Evolutionary conservation across 768 basidiomycete species (phyloP), one percentile per base, ranked within the genome.

Genomic region (Tricholoma matsutake): DNA sequence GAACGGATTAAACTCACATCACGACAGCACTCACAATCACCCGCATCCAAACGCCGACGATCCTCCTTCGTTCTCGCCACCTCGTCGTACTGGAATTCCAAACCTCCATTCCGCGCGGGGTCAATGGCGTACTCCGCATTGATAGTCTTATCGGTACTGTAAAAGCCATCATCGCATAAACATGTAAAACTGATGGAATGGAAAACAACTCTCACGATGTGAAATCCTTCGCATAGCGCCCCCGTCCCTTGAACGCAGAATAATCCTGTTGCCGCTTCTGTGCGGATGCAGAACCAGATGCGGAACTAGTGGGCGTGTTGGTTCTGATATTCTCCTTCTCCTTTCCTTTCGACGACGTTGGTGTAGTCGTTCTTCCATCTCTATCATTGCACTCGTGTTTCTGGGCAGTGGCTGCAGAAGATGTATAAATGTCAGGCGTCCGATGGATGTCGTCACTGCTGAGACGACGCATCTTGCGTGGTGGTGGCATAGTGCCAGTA

Each of bases 21-120:
- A 41, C 78, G 83, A 70, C 94, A 96, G 61, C 87, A 88, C 63
- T 91, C 90, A 70, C 93, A 96, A 63, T 93, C 91, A 1, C 81
- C 85, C 3, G 83, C 94, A 54, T 89, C 80, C 79, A 96, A 80
- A 56, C 77, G 75, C 64, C 79, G 80, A 32, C 95, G 78, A 34
- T 84, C 83, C 16, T 83, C 82, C 66, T 81, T 88, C 41, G 77
- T 79, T 28, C 94, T 79, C 11, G 92, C 88, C 14, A 93, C 91
- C 54, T 88, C 86, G 47, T 94, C 88, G 67, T 82, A 96, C 64
- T 87, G 86, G 69, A 82, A 88, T 45, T 77, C 74, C 9, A 84
- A 51, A 0, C 92, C 94, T 0, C 79, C 77, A 69, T 96, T 96
- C 35, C 73, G 76, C 7, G 74, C 73, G 3, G 86, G 83, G 64